phyloP scores from a whole-genome alignment of 164 flowering plant genomes.

The Santalum album region DNA sequence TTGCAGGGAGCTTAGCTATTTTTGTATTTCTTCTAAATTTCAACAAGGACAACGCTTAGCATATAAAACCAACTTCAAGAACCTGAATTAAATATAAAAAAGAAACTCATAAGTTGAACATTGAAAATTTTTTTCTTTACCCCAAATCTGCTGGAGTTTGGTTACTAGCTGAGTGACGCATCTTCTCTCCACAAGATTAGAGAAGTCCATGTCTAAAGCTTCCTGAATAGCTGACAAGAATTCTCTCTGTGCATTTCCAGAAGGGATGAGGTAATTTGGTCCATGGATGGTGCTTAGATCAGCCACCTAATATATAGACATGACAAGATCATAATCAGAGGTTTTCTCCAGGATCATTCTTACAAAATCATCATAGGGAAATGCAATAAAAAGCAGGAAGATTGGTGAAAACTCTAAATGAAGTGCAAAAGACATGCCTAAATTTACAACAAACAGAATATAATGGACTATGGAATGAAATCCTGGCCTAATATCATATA shows the following conservation, averaged over 20 bases:
- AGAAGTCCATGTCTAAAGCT: conserved; percentile 39
- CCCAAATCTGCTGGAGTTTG: conserved; percentile 65
- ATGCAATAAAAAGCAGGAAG: too few relatives aligned
- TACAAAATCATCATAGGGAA: too few relatives aligned
- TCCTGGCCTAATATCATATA: too few relatives aligned
- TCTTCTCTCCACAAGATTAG: conserved; percentile 49
- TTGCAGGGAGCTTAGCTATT: too few relatives aligned
- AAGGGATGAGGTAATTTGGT: conserved; percentile 34
- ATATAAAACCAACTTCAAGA: not conserved
- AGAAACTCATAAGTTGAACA: not conserved
- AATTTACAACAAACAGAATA: too few relatives aligned
- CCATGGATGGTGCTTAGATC: conserved; percentile 49
- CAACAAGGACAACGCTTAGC: too few relatives aligned
- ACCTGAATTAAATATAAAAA: not conserved
- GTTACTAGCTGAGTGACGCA: conserved; percentile 38
- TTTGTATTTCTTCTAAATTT: too few relatives aligned
- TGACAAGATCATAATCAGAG: not conserved
- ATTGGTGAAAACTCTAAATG: too few relatives aligned
- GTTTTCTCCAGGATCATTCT: too few relatives aligned
- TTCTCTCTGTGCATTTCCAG: conserved; percentile 47
- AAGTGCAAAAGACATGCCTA: too few relatives aligned
- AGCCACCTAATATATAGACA: conserved; percentile 41
- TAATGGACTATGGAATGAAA: too few relatives aligned
- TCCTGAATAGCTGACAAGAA: conserved; percentile 57
- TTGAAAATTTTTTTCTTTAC: conserved; percentile 26